phyloP scores from a whole-genome alignment of 106 monocot genomes.

The Platanthera zijinensis region DNA sequence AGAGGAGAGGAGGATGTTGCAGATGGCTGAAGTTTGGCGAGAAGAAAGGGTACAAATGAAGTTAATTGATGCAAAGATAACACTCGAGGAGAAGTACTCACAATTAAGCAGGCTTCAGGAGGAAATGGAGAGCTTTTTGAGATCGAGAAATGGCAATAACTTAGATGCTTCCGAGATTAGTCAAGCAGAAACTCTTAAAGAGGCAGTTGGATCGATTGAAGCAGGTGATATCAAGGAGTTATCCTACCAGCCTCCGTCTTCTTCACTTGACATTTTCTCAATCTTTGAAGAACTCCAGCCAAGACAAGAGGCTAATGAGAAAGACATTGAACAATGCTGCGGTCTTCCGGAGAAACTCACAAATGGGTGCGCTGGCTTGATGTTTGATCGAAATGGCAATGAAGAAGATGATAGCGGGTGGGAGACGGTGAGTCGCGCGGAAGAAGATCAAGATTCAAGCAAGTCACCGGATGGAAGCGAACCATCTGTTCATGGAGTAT shows the following conservation, averaged over 20 bases:
- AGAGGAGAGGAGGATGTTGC: slow-evolving; percentile 91
- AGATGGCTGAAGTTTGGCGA: slow-evolving; percentile 99
- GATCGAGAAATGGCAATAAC: slow-evolving; percentile 1
- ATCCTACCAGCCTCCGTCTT: slow-evolving; percentile 54
- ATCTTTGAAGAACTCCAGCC: slow-evolving; percentile 67
- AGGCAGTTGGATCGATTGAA: slow-evolving; percentile 32
- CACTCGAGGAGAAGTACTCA: slow-evolving; percentile 74
- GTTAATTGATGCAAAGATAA: slow-evolving; percentile 81
- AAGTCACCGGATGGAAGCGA: slow-evolving; percentile 83
- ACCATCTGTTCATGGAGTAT: slow-evolving; percentile 56
- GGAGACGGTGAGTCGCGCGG: slow-evolving; percentile 78
- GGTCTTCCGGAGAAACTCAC: slow-evolving; percentile 14
- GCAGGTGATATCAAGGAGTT: slow-evolving; percentile 60
- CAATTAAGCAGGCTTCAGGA: slow-evolving; percentile 48
- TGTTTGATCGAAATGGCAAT: slow-evolving; percentile 28
- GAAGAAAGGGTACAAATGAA: slow-evolving; percentile 99
- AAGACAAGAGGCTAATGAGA: slow-evolving; percentile 39
- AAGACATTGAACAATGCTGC: slow-evolving; percentile 50
- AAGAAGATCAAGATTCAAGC: slow-evolving; percentile 60
- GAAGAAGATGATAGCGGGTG: slow-evolving; percentile 78
- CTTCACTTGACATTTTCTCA: slow-evolving; percentile 78
- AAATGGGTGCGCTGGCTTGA: slow-evolving; percentile 18
- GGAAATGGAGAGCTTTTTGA: slow-evolving; percentile 54
- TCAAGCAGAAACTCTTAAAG: slow-evolving; percentile 59
- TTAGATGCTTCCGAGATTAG: slow-evolving; percentile 16